Base-by-base conservation (phyloP, 2,329 filamentous ascomycete species). In the Trichoderma simmonsii region DNA sequence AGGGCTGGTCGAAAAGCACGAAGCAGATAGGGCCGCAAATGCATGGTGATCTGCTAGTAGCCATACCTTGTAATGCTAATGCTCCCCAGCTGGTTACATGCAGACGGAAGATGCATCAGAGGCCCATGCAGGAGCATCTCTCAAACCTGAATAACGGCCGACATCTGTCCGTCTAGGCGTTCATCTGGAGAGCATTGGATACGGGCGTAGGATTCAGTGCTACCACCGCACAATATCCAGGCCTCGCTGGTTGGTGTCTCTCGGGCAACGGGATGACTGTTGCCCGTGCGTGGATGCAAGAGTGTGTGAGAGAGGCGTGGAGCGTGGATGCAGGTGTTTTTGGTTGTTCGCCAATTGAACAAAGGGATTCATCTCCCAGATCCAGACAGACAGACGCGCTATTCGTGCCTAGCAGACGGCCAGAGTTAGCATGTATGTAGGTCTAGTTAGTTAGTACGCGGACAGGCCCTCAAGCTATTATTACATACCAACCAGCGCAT, bases 191-290 rank as follows among this genome's bases (percentile, higher is more conserved):
- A 56, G 39, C 26, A 28, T 18, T 62, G 15, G 54, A 54, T 62
- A 62, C 67, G 67, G 36, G 67, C 56, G 67, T 70, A 70, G 67
- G 67, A 70, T 70, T 70, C 67, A 54, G 67, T 70, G 67, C 57
- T 62, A 70, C 67, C 67, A 70, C 67, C 57, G n/a, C 57, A 32
- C 64, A 59, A 59, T 43, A 34, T 32, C 62, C 28, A 54, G 43
- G 62, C 62, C 57, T n/a, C 48, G 36, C 67, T 54, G 67, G 56
- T 70, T 70, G 67, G 67, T 62, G 67, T 36, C 56, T 62, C n/a
- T 70, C 67, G 67, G 67, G 57, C 67, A 62, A 28, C 67, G 67
- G 67, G 56, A 51, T 62, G 57, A 70, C 30, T 70, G 36, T 36
- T 36, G 39, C 56, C 67, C 67, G 57, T 54, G 57, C n/a, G 39